Percentiles rank a stretch among this genome's conserved stretches.
These are phyloP conservation scores for Lagenaria siceraria DNA, from an alignment of 306 rosid genomes.

Conservation along the genomic window DNA sequence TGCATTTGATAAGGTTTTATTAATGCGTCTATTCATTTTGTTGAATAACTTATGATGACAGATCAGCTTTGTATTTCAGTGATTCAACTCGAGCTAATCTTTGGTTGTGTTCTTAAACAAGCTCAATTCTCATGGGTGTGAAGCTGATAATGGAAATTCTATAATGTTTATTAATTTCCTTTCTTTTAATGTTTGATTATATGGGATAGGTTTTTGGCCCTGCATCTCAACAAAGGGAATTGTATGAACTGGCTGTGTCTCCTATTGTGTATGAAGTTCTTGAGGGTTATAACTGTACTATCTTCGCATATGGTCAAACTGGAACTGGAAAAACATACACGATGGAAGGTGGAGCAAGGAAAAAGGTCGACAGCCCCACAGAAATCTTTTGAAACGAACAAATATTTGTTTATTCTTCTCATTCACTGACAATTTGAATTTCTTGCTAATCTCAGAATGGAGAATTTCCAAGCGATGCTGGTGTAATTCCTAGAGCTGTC, in stretches of 20 bases:
- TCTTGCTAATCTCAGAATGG: slow-evolving; percentile 54
- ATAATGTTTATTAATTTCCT: neutral
- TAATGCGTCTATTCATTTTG: neutral
- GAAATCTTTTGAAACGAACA: neutral
- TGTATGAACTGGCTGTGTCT: slow-evolving; percentile 91
- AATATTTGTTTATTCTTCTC: neutral
- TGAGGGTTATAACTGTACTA: slow-evolving; percentile 96
- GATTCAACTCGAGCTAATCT: neutral
- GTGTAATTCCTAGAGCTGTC: slow-evolving; percentile 97
- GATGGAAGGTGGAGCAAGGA: slow-evolving; percentile 98
- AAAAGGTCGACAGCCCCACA: slow-evolving; percentile 45
- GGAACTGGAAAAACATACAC: slow-evolving; percentile 99
- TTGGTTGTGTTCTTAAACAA: neutral
- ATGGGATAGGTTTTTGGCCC: slow-evolving; percentile 83
- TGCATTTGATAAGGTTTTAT: slow-evolving; percentile 70
- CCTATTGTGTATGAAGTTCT: slow-evolving; percentile 96
- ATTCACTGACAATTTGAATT: slow-evolving; percentile 3
- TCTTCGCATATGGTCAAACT: slow-evolving; percentile 96
- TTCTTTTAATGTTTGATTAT: slow-evolving; percentile 12
- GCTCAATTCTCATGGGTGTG: neutral
- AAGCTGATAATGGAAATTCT: slow-evolving; percentile 9
- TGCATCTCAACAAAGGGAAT: slow-evolving; percentile 71
- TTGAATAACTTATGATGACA: neutral
- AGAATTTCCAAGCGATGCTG: slow-evolving; percentile 94
- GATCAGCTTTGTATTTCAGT: neutral